These are phyloP conservation scores for Trichocomaceae sp. DNA, from an alignment of 2,329 filamentous ascomycete genomes.

Conservation along the genomic window DNA sequence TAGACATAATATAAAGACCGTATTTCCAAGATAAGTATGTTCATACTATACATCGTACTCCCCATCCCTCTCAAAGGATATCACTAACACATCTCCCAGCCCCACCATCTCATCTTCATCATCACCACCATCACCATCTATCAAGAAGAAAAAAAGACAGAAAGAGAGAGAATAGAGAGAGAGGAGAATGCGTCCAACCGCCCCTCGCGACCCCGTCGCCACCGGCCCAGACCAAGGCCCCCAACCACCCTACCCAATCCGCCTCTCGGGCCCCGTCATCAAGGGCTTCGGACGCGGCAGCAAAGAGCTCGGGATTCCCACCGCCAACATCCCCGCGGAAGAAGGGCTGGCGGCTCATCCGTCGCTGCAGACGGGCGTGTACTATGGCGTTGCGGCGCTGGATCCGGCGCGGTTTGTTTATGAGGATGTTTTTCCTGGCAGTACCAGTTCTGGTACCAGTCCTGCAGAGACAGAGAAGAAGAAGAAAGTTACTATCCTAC, in stretches of 20 bases:
- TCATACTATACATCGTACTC: too few relatives aligned
- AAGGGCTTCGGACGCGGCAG: slow-evolving; percentile 90
- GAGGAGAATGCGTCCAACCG: slow-evolving; percentile 40
- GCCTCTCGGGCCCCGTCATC: slow-evolving; percentile 79
- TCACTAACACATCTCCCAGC: not conserved
- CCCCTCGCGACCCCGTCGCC: slow-evolving; percentile 61
- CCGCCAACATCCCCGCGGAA: slow-evolving; percentile 72
- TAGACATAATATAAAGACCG: too few relatives aligned
- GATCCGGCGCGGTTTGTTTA: slow-evolving; percentile 36
- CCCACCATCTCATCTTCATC: too few relatives aligned
- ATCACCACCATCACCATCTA: not conserved
- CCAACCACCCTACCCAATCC: slow-evolving; percentile 70
- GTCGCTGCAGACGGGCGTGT: slow-evolving; percentile 70
- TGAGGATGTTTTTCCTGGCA: slow-evolving; percentile 12
- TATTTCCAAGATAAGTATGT: too few relatives aligned
- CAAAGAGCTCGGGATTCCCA: slow-evolving; percentile 95
- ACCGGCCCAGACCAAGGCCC: slow-evolving; percentile 70
- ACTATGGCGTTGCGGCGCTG: slow-evolving; percentile 86
- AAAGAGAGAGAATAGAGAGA: not conserved
- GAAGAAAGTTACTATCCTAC: slow-evolving; percentile 49
- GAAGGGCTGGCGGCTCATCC: slow-evolving; percentile 56
- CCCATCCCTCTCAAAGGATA: not conserved
- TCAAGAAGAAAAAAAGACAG: not conserved
- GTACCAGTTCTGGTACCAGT: slow-evolving; percentile 13
- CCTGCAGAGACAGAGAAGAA: slow-evolving; percentile 7